A percentile compares a stretch with the other conserved stretches of the same genome.
These are phyloP conservation scores for Stagonosporopsis tanaceti DNA, from an alignment of 2,329 filamentous ascomycete species.

Conservation along the genomic window DNA sequence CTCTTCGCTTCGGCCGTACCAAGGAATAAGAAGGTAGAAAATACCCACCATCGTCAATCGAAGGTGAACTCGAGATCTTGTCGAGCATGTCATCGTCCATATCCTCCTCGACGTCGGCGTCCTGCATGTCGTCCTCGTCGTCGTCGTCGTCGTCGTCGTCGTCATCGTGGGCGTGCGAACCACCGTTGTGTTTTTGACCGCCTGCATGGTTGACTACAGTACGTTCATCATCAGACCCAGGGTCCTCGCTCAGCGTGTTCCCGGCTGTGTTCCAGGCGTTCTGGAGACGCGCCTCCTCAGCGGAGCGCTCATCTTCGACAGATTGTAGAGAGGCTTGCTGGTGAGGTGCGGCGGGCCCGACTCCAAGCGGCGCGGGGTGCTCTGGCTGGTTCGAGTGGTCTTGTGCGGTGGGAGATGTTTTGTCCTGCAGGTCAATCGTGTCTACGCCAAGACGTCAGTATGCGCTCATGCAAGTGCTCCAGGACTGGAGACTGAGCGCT, in stretches of 20 bases:
- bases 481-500: background rate
- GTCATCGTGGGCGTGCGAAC: slow-evolving; percentile 41
- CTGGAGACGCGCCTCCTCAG: slow-evolving; percentile 74
- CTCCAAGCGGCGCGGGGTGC: slow-evolving; percentile 60
- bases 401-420: slow-evolving; percentile 80
- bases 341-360: slow-evolving; percentile 73
- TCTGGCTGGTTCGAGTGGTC: slow-evolving; percentile 72
- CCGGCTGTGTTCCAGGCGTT: slow-evolving; percentile 57
- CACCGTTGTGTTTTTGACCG: slow-evolving; percentile 45
- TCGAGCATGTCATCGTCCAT: slow-evolving; percentile 96
- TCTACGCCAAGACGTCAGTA: slow-evolving; percentile 63
- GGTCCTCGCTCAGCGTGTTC: slow-evolving; percentile 50
- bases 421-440: slow-evolving; percentile 93
- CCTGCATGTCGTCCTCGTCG: slow-evolving; percentile 63
- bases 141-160: slow-evolving; percentile 36
- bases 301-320: slow-evolving; percentile 75
- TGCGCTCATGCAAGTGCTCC: slow-evolving; percentile 4
- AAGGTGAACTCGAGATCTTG: slow-evolving; percentile 97
- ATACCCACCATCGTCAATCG: slow-evolving; percentile 98
- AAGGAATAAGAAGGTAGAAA: slow-evolving; percentile 50
- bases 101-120: slow-evolving; percentile 72
- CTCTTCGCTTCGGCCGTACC: slow-evolving; percentile 52
- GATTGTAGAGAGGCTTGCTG: slow-evolving; percentile 86
- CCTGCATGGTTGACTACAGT: slow-evolving; percentile 32
- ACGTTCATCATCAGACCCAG: slow-evolving; percentile 68